phyloP scores from a whole-genome alignment of 257 asterid genomes.

The Linderniella brevidens region DNA sequence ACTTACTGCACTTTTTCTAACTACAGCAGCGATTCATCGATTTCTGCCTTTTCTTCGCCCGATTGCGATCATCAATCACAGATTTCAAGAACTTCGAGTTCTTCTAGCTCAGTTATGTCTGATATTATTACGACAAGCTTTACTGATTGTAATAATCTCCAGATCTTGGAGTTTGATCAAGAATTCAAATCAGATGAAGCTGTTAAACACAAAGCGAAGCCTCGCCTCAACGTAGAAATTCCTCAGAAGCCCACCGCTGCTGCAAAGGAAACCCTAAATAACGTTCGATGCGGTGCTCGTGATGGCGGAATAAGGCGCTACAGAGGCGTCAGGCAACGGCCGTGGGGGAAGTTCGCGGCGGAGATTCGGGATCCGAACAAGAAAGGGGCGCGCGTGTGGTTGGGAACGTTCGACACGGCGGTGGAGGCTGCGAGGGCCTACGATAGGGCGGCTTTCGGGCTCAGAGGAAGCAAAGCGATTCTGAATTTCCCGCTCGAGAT shows the following conservation, averaged over 20 bases:
- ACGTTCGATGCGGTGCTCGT: neutral
- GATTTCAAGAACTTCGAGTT: constrained; percentile 29
- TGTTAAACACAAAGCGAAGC: constrained; percentile 25
- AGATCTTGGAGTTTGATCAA: too few relatives aligned
- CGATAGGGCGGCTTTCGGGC: constrained; percentile 62
- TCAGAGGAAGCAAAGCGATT: constrained; percentile 54
- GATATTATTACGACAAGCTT: neutral
- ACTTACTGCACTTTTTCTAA: constrained; percentile 11
- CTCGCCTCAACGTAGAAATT: constrained; percentile 43
- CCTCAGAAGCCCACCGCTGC: too few relatives aligned
- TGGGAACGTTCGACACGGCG: constrained; percentile 59
- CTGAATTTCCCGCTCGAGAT: constrained; percentile 72
- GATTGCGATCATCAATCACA: constrained; percentile 8
- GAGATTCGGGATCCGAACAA: constrained; percentile 65
- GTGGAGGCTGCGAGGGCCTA: constrained; percentile 61
- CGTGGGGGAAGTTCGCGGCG: constrained; percentile 66
- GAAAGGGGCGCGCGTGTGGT: constrained; percentile 61
- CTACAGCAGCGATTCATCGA: constrained; percentile 7
- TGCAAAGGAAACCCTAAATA: neutral
- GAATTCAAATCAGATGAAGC: neutral
- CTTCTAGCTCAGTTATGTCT: constrained; percentile 15
- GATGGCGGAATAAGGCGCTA: constrained; percentile 26
- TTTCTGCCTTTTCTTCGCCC: constrained; percentile 9
- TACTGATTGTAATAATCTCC: neutral
- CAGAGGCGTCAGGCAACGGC: constrained; percentile 57